Evolutionary conservation across 2,329 filamentous ascomycete genomes (phyloP).

Genomic region (Fusarium sp.): DNA sequence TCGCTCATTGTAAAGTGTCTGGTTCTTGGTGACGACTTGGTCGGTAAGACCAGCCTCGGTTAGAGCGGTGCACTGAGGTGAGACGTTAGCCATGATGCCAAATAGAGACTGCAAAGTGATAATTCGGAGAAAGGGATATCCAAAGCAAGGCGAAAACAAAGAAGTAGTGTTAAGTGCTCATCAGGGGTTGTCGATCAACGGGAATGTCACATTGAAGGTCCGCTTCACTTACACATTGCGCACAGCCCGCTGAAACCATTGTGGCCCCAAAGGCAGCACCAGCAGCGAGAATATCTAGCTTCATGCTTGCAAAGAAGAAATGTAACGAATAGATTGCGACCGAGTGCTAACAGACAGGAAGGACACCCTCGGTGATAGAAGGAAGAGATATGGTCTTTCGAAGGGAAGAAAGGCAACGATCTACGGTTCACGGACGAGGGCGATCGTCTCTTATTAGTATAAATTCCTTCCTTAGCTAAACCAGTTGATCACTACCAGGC

Average conservation of each 20-base stretch:
- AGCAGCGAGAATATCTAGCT: slow-evolving; percentile 29
- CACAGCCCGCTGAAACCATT: slow-evolving; percentile 8
- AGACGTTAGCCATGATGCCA: slow-evolving; percentile 26
- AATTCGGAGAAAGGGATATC: background rate
- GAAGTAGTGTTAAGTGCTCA: background rate
- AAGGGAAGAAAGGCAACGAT: slow-evolving; percentile 32
- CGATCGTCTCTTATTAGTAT: slow-evolving; percentile 26
- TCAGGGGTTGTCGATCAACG: background rate
- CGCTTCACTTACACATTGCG: slow-evolving; percentile 36
- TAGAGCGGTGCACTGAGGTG: slow-evolving; percentile 50
- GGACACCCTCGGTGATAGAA: background rate
- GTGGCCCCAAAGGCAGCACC: slow-evolving; percentile 22
- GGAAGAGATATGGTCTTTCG: slow-evolving; percentile 3
- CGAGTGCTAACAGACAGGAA: slow-evolving; percentile 4
- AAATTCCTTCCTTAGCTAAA: background rate
- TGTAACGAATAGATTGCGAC: background rate
- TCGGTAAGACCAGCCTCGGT: slow-evolving; percentile 45
- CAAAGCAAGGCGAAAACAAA: background rate
- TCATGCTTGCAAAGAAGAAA: slow-evolving; percentile 25
- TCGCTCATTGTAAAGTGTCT: slow-evolving; percentile 49
- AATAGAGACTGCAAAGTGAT: background rate
- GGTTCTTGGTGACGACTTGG: slow-evolving; percentile 52
- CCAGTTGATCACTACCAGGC: slow-evolving; percentile 8
- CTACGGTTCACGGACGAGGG: slow-evolving; percentile 21
- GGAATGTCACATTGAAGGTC: background rate